Percentiles rank a stretch among this genome's conserved stretches.
Conservation (phyloP, 306 rosid species). For the Lathyrus oleraceus region DNA sequence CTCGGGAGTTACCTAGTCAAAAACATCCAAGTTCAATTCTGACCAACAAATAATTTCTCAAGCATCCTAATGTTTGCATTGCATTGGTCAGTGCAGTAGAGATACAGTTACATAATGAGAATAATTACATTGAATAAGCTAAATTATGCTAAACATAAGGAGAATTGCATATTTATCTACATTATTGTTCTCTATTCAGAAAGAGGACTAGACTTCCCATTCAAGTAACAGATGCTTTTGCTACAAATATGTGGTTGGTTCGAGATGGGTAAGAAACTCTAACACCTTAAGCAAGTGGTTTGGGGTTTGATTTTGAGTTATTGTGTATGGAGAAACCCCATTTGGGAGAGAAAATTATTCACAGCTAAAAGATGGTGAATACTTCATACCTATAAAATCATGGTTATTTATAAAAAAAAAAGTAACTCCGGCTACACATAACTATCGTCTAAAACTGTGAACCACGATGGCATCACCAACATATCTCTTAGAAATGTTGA, state of each 20-base stretch:
- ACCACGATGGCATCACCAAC: constrained; percentile 1
- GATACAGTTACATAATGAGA: not conserved
- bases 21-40: constrained; percentile 15
- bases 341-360: no score
- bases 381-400: no score
- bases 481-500: not conserved
- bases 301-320: no score
- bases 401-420: no score
- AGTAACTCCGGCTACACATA: no score
- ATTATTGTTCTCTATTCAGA: not conserved
- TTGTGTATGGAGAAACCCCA: no score
- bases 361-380: no score
- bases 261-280: no score
- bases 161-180: constrained; percentile 1
- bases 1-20: constrained; percentile 77
- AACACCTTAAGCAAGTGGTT: no score
- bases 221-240: not conserved
- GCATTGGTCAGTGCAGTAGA: not conserved
- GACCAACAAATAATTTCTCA: not conserved
- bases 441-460: not conserved
- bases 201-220: not conserved
- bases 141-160: not conserved
- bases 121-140: not conserved
- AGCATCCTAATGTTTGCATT: not conserved
- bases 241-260: not conserved